A percentile compares a stretch with the other conserved stretches of the same genome.
Conservation (phyloP, 129 eudicot genomes). For the Ambrosia artemisiifolia region DNA sequence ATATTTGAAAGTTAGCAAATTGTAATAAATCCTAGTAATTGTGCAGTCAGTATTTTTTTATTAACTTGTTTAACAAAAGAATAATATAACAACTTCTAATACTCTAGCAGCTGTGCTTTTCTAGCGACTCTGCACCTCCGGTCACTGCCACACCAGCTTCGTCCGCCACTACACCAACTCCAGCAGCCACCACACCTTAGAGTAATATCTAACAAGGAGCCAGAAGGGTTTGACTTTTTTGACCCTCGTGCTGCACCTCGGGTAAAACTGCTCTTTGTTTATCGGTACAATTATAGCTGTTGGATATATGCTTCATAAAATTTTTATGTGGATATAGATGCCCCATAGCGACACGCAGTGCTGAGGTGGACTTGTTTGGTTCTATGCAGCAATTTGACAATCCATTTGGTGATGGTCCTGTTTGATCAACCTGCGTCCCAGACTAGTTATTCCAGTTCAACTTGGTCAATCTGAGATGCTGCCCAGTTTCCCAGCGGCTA, state of each 20-base stretch:
- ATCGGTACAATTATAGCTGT: neutral
- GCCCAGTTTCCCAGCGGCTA: conserved; percentile 61
- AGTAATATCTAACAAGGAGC: too few species aligned
- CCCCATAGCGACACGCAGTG: too few species aligned
- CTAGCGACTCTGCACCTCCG: conserved; percentile 21
- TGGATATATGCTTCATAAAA: conserved; percentile 5
- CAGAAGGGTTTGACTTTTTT: too few species aligned
- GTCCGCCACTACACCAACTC: neutral
- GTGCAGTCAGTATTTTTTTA: neutral
- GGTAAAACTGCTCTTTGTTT: conserved; percentile 35
- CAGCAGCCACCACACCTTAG: conserved; percentile 31
- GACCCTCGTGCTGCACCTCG: conserved; percentile 62
- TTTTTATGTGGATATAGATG: too few species aligned
- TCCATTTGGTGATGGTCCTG: too few species aligned
- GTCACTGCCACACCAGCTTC: neutral
- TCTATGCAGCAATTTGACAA: neutral
- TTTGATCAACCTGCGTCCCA: too few species aligned
- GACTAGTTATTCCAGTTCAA: conserved; percentile 45
- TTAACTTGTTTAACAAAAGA: neutral
- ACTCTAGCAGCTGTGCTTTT: too few species aligned
- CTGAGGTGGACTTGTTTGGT: too few species aligned
- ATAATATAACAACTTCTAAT: conserved; percentile 1
- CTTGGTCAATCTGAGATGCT: too few species aligned
- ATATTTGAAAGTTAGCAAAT: neutral
- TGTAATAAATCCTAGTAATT: neutral